Evolutionary conservation across 306 rosid species (phyloP).

Genomic region (Datisca glomerata): DNA sequence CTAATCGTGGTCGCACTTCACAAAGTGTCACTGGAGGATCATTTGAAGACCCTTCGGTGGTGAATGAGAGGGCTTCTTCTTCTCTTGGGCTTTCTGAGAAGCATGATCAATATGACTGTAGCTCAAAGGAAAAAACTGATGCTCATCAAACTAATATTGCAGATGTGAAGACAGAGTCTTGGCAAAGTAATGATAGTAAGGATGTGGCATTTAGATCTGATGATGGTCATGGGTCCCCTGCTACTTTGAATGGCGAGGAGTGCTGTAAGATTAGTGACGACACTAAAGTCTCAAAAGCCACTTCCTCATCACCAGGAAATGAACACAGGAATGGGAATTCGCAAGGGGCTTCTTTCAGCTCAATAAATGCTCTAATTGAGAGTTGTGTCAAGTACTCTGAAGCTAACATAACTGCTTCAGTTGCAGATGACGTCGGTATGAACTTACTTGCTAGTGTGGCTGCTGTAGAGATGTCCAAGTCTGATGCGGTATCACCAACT

Average conservation of each 20-base stretch:
- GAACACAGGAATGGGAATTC: constrained; percentile 39
- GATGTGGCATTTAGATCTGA: constrained; percentile 31
- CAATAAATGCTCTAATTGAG: constrained; percentile 73
- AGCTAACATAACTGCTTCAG: constrained; percentile 37
- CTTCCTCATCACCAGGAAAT: constrained; percentile 32
- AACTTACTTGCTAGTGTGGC: constrained; percentile 84
- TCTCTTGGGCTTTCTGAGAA: constrained; percentile 50
- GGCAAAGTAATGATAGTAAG: constrained; percentile 36
- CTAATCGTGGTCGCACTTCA: constrained; percentile 63
- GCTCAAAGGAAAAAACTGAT: constrained; percentile 40
- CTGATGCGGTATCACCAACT: constrained; percentile 40
- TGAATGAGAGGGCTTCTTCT: constrained; percentile 41
- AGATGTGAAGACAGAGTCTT: constrained; percentile 36
- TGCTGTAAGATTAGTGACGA: constrained; percentile 30
- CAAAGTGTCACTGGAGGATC: constrained; percentile 51
- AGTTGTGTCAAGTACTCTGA: constrained; percentile 73
- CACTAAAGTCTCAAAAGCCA: constrained; percentile 28
- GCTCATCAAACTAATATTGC: constrained; percentile 22
- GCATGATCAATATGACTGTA: constrained; percentile 41
- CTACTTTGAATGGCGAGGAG: constrained; percentile 27
- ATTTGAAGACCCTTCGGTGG: constrained; percentile 40
- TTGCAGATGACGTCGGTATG: constrained; percentile 68
- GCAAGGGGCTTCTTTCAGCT: constrained; percentile 56
- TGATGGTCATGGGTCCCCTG: constrained; percentile 41
- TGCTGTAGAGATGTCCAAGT: constrained; percentile 69